phyloP scores from a whole-genome alignment of 208 protist genomes.

The Kentomonas sorsogonicus region DNA sequence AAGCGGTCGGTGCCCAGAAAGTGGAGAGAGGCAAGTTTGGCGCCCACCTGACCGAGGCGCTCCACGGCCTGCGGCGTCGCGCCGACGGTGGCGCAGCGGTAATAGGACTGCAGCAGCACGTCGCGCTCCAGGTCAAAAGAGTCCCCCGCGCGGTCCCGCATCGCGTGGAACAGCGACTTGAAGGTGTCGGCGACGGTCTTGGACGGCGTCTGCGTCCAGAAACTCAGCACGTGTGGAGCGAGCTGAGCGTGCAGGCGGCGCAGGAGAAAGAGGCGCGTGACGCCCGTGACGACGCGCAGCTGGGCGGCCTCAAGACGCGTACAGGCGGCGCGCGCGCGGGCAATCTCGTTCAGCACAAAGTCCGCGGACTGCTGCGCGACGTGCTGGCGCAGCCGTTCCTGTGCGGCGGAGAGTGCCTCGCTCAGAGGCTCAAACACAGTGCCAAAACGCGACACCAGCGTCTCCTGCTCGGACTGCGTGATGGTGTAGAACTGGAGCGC shows the following conservation, averaged over 20 bases:
- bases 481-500: conserved; percentile 44
- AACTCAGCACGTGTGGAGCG: conserved; percentile 47
- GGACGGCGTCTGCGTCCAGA: conserved; percentile 61
- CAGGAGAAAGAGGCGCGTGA: conserved; percentile 62
- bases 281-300: conserved; percentile 50
- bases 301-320: conserved; percentile 48
- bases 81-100: conserved; percentile 51
- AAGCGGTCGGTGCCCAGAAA: conserved; percentile 70
- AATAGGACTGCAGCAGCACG: conserved; percentile 59
- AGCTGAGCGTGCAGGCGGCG: conserved; percentile 33
- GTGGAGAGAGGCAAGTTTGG: conserved; percentile 78
- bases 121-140: conserved; percentile 64
- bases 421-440: conserved; percentile 32
- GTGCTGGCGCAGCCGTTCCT: conserved; percentile 39
- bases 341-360: conserved; percentile 19
- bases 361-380: conserved; percentile 18
- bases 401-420: conserved; percentile 19
- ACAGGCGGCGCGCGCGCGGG: conserved; percentile 26
- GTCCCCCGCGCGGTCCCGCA: conserved; percentile 62
- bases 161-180: conserved; percentile 67
- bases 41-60: conserved; percentile 55
- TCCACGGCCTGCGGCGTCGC: conserved; percentile 57
- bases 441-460: conserved; percentile 37
- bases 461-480: conserved; percentile 57
- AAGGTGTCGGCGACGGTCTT: conserved; percentile 73